These are phyloP conservation scores for Debaryomyces udenii DNA, from an alignment of 1,139 yeast species.

Conservation along the genomic window DNA sequence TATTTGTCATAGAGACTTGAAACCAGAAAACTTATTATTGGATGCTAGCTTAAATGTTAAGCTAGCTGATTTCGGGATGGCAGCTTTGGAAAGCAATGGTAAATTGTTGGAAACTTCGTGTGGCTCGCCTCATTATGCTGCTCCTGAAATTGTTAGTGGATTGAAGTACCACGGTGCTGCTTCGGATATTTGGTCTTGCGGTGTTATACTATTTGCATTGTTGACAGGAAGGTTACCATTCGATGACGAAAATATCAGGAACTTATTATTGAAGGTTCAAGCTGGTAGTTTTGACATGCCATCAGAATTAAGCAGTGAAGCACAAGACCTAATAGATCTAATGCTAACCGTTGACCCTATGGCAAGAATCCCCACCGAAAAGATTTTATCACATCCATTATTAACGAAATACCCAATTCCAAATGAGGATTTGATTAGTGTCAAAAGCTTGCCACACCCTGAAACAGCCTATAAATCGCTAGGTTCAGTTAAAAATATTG, in stretches of 20 bases:
- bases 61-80: conserved; percentile 88
- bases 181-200: conserved; percentile 87
- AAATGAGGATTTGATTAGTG: conserved; percentile 51
- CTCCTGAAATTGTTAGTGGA: conserved; percentile 84
- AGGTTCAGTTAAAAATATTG: conserved; percentile 54
- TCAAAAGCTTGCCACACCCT: conserved; percentile 63
- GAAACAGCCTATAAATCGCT: conserved; percentile 57
- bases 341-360: conserved; percentile 83
- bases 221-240: conserved; percentile 80
- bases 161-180: conserved; percentile 80
- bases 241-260: conserved; percentile 78
- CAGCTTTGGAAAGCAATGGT: conserved; percentile 75
- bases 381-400: conserved; percentile 77
- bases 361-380: conserved; percentile 72
- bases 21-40: conserved; percentile 73
- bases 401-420: conserved; percentile 62
- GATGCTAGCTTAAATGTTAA: conserved; percentile 71
- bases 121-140: conserved; percentile 87
- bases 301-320: conserved; percentile 61
- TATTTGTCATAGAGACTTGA: conserved; percentile 79
- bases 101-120: conserved; percentile 76
- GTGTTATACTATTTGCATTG: conserved; percentile 76
- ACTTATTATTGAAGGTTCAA: conserved; percentile 70
- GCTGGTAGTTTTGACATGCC: conserved; percentile 79
- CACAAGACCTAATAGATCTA: conserved; percentile 66